Conservation (phyloP, 2,329 filamentous ascomycete species). For the Ophiobolus disseminans region DNA sequence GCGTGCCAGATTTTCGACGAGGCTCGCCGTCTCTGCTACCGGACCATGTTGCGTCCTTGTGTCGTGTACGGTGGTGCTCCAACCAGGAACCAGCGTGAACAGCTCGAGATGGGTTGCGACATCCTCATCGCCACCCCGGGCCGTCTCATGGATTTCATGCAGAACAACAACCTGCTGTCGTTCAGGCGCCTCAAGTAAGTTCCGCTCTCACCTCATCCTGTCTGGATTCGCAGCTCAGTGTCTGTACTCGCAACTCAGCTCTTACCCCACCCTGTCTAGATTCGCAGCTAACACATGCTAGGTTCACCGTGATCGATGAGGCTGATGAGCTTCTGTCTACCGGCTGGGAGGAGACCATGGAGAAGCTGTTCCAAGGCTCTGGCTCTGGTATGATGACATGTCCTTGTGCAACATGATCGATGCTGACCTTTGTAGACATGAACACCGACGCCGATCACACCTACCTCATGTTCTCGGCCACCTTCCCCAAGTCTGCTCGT, state of each 20-base stretch:
- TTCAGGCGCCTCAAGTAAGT: slow-evolving; percentile 77
- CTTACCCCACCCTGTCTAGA: slow-evolving; percentile 1
- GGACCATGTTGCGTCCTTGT: slow-evolving; percentile 90
- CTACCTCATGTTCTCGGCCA: slow-evolving; percentile 90
- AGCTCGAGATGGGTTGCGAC: slow-evolving; percentile 85
- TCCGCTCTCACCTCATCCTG: slow-evolving; percentile 34
- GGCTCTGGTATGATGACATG: slow-evolving; percentile 72
- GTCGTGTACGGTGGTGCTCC: slow-evolving; percentile 88
- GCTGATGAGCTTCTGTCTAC: slow-evolving; percentile 87
- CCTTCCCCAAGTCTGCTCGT: slow-evolving; percentile 83
- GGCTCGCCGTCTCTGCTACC: slow-evolving; percentile 88
- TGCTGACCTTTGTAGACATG: slow-evolving; percentile 59
- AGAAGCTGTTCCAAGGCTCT: slow-evolving; percentile 78
- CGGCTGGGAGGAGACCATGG: slow-evolving; percentile 80
- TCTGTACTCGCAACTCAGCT: no score
- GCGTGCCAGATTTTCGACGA: slow-evolving; percentile 96
- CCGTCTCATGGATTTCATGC: slow-evolving; percentile 83
- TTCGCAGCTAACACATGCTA: slow-evolving; percentile 4
- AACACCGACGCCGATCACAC: slow-evolving; percentile 76
- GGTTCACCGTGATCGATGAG: slow-evolving; percentile 70
- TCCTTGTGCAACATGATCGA: background rate
- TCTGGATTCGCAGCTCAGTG: no score
- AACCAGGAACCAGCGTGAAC: slow-evolving; percentile 69
- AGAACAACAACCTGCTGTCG: slow-evolving; percentile 71
- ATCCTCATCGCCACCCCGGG: slow-evolving; percentile 88